Evolutionary conservation across 345 rosid genomes (phyloP).

Genomic region (Gossypioides kirkii): DNA sequence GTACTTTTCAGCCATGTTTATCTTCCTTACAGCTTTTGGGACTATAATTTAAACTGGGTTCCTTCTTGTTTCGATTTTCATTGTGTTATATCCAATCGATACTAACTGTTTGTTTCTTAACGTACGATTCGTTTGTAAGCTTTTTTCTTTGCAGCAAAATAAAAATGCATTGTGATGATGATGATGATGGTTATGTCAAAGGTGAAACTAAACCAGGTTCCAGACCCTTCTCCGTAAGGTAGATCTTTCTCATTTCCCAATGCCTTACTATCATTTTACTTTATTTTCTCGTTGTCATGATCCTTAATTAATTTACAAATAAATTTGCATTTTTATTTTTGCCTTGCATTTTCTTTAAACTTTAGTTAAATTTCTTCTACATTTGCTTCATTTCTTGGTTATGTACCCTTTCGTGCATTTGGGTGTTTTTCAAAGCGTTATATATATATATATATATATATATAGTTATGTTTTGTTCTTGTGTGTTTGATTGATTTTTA

Average conservation of each 20-base stretch:
- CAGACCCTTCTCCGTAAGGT: constrained; percentile 6
- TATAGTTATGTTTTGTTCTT: neutral
- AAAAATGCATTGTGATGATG: neutral
- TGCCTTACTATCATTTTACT: neutral
- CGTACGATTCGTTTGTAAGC: neutral
- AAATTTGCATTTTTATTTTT: neutral
- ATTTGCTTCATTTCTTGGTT: neutral
- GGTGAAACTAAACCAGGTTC: constrained; percentile 1
- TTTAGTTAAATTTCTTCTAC: neutral
- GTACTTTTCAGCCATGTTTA: neutral
- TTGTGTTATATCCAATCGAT: neutral
- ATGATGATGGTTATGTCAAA: neutral
- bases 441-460: neutral
- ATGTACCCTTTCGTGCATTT: neutral
- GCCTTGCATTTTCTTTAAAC: neutral
- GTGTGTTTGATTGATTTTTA: neutral
- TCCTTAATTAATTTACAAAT: neutral
- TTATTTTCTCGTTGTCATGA: neutral
- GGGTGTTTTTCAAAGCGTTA: neutral
- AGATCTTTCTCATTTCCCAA: neutral
- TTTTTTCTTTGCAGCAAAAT: neutral
- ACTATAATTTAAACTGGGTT: constrained; percentile 9
- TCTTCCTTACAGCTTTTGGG: neutral
- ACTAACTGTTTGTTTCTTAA: neutral
- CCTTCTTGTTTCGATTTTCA: neutral